Evolutionary conservation across 176 grass and related monocot species (phyloP), one percentile per base, ranked within the genome.

Genomic region (Cocos nucifera): DNA sequence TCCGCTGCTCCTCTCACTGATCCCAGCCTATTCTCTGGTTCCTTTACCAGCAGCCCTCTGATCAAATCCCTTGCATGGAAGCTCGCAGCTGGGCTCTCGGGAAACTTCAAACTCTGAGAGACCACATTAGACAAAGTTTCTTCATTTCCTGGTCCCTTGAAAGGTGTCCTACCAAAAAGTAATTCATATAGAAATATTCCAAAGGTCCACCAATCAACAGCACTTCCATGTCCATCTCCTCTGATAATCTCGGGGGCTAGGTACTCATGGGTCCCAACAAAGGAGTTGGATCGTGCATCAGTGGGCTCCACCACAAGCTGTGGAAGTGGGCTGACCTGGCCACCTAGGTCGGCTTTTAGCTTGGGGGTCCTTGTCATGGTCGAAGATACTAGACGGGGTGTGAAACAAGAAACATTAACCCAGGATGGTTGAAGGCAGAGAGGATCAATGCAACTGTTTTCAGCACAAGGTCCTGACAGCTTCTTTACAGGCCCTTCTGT

Each of bases 121-220:
- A 97, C 75, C 64, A 91, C 93, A 70, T 91, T 97, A 4, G 83
- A 63, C 28, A 97, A 78, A 49, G 87, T 97, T 57, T 90, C 92
- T 0, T 90, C 86, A 19, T 97, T 97, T 15, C 79, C 87, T 1
- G 84, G 65, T 56, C 93, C 87, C 54, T 60, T 91, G 53, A 97
- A 97, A 15, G 93, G 87, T 22, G 93, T 97, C 51, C 66, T 81
- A 1, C 93, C 87, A 39, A 85, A 97, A 26, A 88, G 77, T 53
- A 91, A 55, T 63, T 97, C 93, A 19, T 91, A 97, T 8, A 97
- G 79, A 53, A 97, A 88, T 60, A 97, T 88, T 16, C 93, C 93
- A 24, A 97, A 86, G 28, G 87, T 97, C 93, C 93, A 97, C 93
- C 93, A 91, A 59, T 91, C 93, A 1, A 97, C 93, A 1, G 93